These are phyloP conservation scores for Chlorella sp. DNA, from an alignment of 139 green algal species.

Conservation along the genomic window DNA sequence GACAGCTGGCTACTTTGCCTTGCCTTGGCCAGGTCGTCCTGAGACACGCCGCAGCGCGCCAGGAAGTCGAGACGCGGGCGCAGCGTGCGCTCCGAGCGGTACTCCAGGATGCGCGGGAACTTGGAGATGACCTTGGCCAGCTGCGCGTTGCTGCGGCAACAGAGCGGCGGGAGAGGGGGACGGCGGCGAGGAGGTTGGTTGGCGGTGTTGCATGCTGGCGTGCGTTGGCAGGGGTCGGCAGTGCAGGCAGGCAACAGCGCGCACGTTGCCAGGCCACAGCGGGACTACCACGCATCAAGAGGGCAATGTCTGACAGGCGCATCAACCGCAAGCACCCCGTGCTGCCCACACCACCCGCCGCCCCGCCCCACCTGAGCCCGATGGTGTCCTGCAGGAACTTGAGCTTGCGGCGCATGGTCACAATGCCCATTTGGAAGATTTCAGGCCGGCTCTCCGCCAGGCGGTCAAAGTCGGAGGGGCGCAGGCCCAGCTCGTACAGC, in stretches of 20 bases:
- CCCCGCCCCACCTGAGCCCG: conserved; percentile 35
- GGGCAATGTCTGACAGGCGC: no score
- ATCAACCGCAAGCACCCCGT: no score
- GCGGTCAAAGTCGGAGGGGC: conserved; percentile 28
- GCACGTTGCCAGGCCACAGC: no score
- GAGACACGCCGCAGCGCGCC: conserved; percentile 42
- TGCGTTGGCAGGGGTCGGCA: no score
- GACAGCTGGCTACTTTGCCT: background rate
- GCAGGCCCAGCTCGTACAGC: conserved; percentile 33
- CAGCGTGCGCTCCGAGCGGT: conserved; percentile 53
- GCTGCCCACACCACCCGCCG: background rate
- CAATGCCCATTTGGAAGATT: conserved; percentile 42
- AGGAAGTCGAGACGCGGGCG: conserved; percentile 64
- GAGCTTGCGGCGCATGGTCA: conserved; percentile 53
- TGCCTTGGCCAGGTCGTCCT: conserved; percentile 51
- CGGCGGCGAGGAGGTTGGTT: no score
- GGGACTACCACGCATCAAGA: no score
- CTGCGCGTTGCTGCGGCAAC: conserved; percentile 37
- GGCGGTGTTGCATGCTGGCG: no score
- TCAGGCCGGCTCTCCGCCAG: conserved; percentile 24
- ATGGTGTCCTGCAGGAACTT: conserved; percentile 51
- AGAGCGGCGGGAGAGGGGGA: background rate
- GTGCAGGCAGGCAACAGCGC: no score
- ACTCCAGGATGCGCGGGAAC: conserved; percentile 64
- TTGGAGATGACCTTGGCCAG: conserved; percentile 62